Percentiles rank a stretch among this genome's conserved stretches.
Evolutionary conservation across 208 protist species (phyloP).

Genomic region (Wallacemonas sp.): DNA sequence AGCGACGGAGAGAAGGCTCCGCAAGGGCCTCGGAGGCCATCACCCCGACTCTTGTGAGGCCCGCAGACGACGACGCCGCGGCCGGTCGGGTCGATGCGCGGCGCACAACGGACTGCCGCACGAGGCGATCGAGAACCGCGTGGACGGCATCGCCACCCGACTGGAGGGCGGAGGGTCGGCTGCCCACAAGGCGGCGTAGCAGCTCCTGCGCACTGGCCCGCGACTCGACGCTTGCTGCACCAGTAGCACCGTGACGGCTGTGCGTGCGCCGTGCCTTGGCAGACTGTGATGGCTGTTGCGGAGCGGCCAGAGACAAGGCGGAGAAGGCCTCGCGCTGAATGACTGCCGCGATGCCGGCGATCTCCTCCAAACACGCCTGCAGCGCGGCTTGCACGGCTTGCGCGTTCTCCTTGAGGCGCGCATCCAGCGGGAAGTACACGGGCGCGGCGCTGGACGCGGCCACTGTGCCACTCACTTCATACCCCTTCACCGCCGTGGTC

Average conservation of each 20-base stretch:
- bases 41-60: no score
- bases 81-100: conserved; percentile 24
- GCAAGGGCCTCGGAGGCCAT: conserved; percentile 9
- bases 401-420: conserved; percentile 34
- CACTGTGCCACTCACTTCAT: conserved; percentile 20
- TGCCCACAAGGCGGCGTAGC: conserved; percentile 32
- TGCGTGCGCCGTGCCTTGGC: no score
- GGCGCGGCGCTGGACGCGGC: conserved; percentile 21
- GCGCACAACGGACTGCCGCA: conserved; percentile 25
- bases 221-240: neutral
- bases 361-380: conserved; percentile 22
- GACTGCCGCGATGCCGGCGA: conserved; percentile 7
- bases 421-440: conserved; percentile 45
- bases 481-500: conserved; percentile 46
- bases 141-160: conserved; percentile 22
- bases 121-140: conserved; percentile 28
- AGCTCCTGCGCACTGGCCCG: conserved; percentile 1
- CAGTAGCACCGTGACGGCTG: no score
- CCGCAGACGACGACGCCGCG: conserved; percentile 41
- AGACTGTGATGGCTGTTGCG: no score
- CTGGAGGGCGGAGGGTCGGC: conserved; percentile 30
- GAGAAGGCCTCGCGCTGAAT: no score
- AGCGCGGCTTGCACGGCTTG: conserved; percentile 35
- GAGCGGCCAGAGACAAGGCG: no score
- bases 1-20: neutral